These are phyloP conservation scores for Cyanidium caldarium DNA, from an alignment of 23 red algal species.

Conservation along the genomic window DNA sequence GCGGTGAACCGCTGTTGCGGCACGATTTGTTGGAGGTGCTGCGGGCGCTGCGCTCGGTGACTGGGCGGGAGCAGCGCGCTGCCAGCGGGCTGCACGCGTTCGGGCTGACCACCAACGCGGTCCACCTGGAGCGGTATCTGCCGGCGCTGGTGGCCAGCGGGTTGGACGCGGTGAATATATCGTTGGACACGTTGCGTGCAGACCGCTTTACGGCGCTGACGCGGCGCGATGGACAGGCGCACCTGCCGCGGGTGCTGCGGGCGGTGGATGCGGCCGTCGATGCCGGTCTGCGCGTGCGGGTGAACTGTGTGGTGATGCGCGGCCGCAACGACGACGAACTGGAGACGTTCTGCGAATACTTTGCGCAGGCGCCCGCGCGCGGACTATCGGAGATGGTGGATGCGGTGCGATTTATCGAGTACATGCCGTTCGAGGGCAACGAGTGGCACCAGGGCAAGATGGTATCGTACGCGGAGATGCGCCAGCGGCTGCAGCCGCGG, in stretches of 20 bases:
- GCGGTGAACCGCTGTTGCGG: constrained; percentile 73
- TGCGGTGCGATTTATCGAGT: constrained; percentile 89
- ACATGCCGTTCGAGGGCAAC: constrained; percentile 95
- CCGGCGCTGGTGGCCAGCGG: constrained; percentile 22
- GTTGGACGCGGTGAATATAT: constrained; percentile 42
- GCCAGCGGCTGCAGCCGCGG: background rate
- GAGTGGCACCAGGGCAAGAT: constrained; percentile 27
- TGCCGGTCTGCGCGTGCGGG: constrained; percentile 26
- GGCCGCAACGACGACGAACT: constrained; percentile 51
- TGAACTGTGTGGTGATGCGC: constrained; percentile 87
- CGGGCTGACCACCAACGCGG: constrained; percentile 65
- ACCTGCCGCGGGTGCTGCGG: constrained; percentile 13
- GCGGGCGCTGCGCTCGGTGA: background rate
- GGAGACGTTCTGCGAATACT: constrained; percentile 26
- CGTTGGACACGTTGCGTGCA: constrained; percentile 46
- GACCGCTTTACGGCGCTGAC: constrained; percentile 47
- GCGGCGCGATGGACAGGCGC: constrained; percentile 20
- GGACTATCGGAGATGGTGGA: background rate
- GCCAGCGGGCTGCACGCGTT: constrained; percentile 1
- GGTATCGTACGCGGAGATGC: constrained; percentile 66
- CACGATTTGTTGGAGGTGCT: constrained; percentile 25
- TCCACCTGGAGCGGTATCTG: constrained; percentile 26
- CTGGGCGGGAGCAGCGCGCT: background rate
- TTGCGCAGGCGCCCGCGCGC: constrained; percentile 1
- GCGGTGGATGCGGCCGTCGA: constrained; percentile 29